phyloP scores from a whole-genome alignment of 2,329 filamentous ascomycete genomes.

The Fusarium solani-melongenae region DNA sequence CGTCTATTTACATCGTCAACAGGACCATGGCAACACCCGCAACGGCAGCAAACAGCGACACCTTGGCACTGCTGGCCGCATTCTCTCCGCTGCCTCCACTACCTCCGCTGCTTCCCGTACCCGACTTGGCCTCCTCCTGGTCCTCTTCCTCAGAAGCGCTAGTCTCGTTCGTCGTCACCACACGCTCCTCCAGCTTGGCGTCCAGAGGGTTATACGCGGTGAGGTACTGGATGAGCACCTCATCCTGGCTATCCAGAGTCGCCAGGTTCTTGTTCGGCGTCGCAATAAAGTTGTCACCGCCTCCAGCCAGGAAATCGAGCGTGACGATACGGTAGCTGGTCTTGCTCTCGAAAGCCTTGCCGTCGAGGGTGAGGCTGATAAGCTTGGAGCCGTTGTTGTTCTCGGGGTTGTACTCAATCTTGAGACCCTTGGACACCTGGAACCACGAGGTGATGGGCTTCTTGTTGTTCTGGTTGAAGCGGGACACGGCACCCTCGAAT shows the following conservation, averaged over 20 bases:
- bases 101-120: constrained; percentile 2
- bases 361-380: constrained; percentile 62
- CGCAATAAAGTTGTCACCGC: constrained; percentile 72
- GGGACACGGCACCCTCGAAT: constrained; percentile 68
- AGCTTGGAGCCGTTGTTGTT: constrained; percentile 62
- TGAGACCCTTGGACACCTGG: constrained; percentile 68
- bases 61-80: constrained; percentile 13
- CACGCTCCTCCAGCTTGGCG: constrained; percentile 58
- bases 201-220: constrained; percentile 59
- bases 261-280: constrained; percentile 49
- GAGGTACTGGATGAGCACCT: constrained; percentile 65
- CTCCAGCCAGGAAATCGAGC: constrained; percentile 70
- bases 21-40: constrained; percentile 25
- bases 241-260: constrained; percentile 63
- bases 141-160: constrained; percentile 6
- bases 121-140: constrained; percentile 18
- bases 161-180: constrained; percentile 38
- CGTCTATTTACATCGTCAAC: constrained; percentile 33
- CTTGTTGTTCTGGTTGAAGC: constrained; percentile 65
- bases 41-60: constrained; percentile 16
- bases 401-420: constrained; percentile 66
- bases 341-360: constrained; percentile 57
- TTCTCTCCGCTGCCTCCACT: constrained; percentile 3
- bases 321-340: constrained; percentile 68
- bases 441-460: constrained; percentile 67